Percentiles rank a stretch among this genome's conserved stretches.
Conservation (phyloP, 2,329 filamentous ascomycete species). For the Hypoxylon sp. region DNA sequence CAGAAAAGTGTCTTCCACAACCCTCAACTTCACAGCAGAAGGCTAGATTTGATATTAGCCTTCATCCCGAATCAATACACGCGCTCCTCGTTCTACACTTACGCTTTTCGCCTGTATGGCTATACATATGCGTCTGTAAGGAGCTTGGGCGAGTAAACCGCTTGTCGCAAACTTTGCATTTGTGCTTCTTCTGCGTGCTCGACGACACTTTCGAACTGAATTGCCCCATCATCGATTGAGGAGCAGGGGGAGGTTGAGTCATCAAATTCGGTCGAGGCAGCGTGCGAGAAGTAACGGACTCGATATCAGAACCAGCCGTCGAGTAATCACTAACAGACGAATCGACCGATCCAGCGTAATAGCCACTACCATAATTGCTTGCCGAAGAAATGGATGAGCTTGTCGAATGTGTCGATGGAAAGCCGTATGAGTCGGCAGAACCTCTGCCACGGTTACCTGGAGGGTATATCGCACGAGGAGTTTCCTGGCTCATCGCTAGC, state of each 20-base stretch:
- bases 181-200: slow-evolving; percentile 98
- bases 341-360: slow-evolving; percentile 87
- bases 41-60: slow-evolving; percentile 64
- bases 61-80: not conserved
- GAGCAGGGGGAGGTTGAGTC: slow-evolving; percentile 80
- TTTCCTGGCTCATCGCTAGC: slow-evolving; percentile 96
- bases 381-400: slow-evolving; percentile 92
- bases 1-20: slow-evolving; percentile 95
- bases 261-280: slow-evolving; percentile 79
- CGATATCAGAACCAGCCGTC: slow-evolving; percentile 87
- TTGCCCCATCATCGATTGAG: slow-evolving; percentile 98
- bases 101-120: slow-evolving; percentile 98
- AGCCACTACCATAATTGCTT: slow-evolving; percentile 81
- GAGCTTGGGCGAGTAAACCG: slow-evolving; percentile 95
- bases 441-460: slow-evolving; percentile 72
- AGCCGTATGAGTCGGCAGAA: slow-evolving; percentile 89
- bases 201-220: slow-evolving; percentile 97
- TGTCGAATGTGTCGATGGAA: slow-evolving; percentile 84
- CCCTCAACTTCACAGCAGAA: slow-evolving; percentile 95
- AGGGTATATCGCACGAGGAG: slow-evolving; percentile 89
- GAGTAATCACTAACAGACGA: slow-evolving; percentile 93
- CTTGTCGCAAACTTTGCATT: slow-evolving; percentile 99
- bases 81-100: slow-evolving; percentile 60
- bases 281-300: slow-evolving; percentile 83
- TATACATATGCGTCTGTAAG: slow-evolving; percentile 97